Evolutionary conservation across 495 filamentous ascomycete species (phyloP).

Genomic region (Diplogelasinospora grovesii): DNA sequence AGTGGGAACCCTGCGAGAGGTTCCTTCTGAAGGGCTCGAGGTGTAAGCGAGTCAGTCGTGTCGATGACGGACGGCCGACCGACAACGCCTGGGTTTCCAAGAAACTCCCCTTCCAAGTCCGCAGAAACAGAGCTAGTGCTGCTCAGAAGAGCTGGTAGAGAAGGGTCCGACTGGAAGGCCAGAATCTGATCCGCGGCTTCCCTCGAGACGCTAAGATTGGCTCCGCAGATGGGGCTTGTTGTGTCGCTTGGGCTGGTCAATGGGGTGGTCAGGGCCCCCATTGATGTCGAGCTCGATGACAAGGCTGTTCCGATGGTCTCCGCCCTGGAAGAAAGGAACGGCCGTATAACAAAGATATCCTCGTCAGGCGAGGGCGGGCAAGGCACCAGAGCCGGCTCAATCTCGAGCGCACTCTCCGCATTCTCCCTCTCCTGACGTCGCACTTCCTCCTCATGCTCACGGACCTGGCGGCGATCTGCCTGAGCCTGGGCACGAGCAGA

Average conservation of each 20-base stretch:
- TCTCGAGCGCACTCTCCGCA: slow-evolving; percentile 3
- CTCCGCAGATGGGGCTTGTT: slow-evolving; percentile 50
- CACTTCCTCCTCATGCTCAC: slow-evolving; percentile 14
- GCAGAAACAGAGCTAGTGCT: slow-evolving; percentile 75
- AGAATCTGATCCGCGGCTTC: slow-evolving; percentile 52
- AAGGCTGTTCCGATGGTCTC: slow-evolving; percentile 32
- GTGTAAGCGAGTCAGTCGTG: slow-evolving; percentile 48
- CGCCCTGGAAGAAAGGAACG: slow-evolving; percentile 23
- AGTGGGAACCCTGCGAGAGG: slow-evolving; percentile 35
- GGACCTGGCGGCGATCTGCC: slow-evolving; percentile 15
- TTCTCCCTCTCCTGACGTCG: slow-evolving; percentile 15
- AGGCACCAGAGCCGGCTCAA: slow-evolving; percentile 17
- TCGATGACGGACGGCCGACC: slow-evolving; percentile 33
- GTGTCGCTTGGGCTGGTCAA: slow-evolving; percentile 45
- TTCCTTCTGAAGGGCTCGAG: slow-evolving; percentile 42
- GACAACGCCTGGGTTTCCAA: slow-evolving; percentile 41
- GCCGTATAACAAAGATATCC: slow-evolving; percentile 24
- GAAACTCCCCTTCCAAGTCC: slow-evolving; percentile 48
- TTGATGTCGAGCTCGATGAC: slow-evolving; percentile 43
- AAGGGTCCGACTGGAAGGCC: slow-evolving; percentile 65
- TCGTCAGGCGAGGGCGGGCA: slow-evolving; percentile 49
- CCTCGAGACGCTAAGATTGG: slow-evolving; percentile 46
- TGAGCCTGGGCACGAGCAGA: slow-evolving; percentile 23
- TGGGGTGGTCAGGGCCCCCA: slow-evolving; percentile 32
- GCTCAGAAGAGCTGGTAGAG: slow-evolving; percentile 67